phyloP scores from a whole-genome alignment of 1,284 basidiomycete genomes.

The Xerocomus tenax region DNA sequence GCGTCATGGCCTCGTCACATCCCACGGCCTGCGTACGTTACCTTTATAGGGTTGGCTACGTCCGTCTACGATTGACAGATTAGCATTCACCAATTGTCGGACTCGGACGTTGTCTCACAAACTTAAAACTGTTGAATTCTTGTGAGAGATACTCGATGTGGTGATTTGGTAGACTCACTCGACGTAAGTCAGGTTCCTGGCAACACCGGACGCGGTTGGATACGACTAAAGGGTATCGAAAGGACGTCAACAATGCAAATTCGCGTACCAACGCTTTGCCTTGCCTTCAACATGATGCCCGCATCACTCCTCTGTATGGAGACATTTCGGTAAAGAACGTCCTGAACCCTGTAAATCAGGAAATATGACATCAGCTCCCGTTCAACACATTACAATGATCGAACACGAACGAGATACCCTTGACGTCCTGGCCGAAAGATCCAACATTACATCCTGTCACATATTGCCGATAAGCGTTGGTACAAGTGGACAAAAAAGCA shows the following conservation, averaged over 20 bases:
- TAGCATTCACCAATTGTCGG: background rate
- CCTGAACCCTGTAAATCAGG: constrained; percentile 3
- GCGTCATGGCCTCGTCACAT: background rate
- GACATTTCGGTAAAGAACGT: constrained; percentile 11
- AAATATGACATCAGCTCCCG: background rate
- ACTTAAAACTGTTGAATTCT: constrained; percentile 5
- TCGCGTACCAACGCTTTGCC: background rate
- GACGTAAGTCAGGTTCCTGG: constrained; percentile 13
- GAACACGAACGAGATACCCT: constrained; percentile 5
- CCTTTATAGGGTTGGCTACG: constrained; percentile 12
- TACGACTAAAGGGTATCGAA: constrained; percentile 4
- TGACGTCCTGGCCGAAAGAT: constrained; percentile 7
- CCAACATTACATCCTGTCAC: constrained; percentile 16
- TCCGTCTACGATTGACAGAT: constrained; percentile 1
- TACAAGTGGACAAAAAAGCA: background rate
- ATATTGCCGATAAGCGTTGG: background rate
- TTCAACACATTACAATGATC: background rate
- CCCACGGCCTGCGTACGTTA: background rate
- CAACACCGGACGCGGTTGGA: constrained; percentile 7
- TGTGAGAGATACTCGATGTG: background rate
- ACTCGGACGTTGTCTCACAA: constrained; percentile 6
- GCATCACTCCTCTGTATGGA: background rate
- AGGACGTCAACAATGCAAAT: background rate
- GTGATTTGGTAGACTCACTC: constrained; percentile 7
- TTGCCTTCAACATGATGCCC: constrained; percentile 11